A percentile compares a stretch with the other conserved stretches of the same genome.
These are phyloP conservation scores for Ogataea nonfermentans DNA, from an alignment of 805 yeast species.

Conservation along the genomic window DNA sequence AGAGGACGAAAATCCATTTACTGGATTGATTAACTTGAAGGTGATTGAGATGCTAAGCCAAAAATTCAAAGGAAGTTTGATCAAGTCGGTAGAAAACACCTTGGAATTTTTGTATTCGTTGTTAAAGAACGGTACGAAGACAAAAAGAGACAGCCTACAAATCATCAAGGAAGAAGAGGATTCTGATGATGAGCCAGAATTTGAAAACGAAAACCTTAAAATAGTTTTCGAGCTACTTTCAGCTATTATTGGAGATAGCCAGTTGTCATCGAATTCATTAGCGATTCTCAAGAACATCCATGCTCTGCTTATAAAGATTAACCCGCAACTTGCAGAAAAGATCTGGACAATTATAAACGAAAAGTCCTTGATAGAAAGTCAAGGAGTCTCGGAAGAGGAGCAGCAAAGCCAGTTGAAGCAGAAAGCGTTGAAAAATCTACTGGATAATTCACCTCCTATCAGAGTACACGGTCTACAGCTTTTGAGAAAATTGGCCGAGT, in stretches of 20 bases:
- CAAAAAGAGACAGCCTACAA: neutral
- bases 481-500: constrained; percentile 50
- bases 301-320: constrained; percentile 2
- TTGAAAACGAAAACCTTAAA: constrained; percentile 32
- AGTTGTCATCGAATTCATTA: constrained; percentile 11
- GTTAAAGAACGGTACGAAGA: constrained; percentile 23
- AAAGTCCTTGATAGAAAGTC: neutral
- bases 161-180: constrained; percentile 22
- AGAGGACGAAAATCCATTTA: constrained; percentile 47
- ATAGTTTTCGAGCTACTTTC: constrained; percentile 39
- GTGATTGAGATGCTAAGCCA: constrained; percentile 61
- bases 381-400: constrained; percentile 20
- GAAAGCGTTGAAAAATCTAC: constrained; percentile 63
- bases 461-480: constrained; percentile 80
- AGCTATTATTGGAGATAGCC: constrained; percentile 28
- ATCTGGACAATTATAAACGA: constrained; percentile 6
- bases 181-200: constrained; percentile 42
- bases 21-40: constrained; percentile 57
- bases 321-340: constrained; percentile 2
- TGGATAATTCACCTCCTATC: constrained; percentile 79
- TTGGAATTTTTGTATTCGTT: constrained; percentile 48
- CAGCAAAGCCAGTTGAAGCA: constrained; percentile 43
- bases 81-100: constrained; percentile 56
- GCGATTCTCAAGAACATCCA: constrained; percentile 16
- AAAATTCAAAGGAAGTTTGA: constrained; percentile 53